These are phyloP conservation scores for Chrysoporthe puriensis DNA, from an alignment of 2,329 filamentous ascomycete species.

Conservation along the genomic window DNA sequence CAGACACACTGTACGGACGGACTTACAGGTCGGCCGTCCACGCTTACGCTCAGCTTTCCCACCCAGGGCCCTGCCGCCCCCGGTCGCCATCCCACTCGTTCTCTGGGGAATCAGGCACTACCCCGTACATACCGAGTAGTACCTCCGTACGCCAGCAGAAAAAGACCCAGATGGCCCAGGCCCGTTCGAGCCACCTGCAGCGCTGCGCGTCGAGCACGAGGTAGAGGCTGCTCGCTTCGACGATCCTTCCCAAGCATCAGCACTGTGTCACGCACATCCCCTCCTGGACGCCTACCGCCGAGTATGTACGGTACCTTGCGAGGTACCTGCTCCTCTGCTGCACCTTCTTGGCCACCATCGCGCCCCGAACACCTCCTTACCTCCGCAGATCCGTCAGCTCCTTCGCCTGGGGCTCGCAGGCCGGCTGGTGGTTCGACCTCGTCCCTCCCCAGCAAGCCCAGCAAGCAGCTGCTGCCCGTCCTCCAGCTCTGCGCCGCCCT, in stretches of 20 bases:
- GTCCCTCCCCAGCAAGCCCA: not conserved
- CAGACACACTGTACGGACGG: too few relatives aligned
- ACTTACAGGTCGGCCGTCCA: not conserved
- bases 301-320: constrained; percentile 8
- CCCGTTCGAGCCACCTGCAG: constrained; percentile 6
- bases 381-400: constrained; percentile 21
- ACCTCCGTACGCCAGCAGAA: too few relatives aligned
- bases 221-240: not conserved
- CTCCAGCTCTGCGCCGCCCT: not conserved
- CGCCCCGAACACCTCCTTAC: constrained; percentile 18
- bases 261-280: constrained; percentile 11
- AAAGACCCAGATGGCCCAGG: constrained; percentile 9
- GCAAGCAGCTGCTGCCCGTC: not conserved
- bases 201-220: not conserved
- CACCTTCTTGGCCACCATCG: constrained; percentile 5
- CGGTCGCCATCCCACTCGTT: constrained; percentile 7
- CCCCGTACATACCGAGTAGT: constrained; percentile 21
- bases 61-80: not conserved
- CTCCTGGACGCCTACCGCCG: not conserved
- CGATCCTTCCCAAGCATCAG: constrained; percentile 3
- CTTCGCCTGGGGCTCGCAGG: not conserved
- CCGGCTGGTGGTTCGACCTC: not conserved
- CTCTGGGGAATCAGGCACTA: constrained; percentile 27
- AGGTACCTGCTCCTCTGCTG: constrained; percentile 6
- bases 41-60: not conserved